These are phyloP conservation scores for Aspergillus olivimuriae DNA, from an alignment of 495 filamentous ascomycete genomes.

Conservation along the genomic window DNA sequence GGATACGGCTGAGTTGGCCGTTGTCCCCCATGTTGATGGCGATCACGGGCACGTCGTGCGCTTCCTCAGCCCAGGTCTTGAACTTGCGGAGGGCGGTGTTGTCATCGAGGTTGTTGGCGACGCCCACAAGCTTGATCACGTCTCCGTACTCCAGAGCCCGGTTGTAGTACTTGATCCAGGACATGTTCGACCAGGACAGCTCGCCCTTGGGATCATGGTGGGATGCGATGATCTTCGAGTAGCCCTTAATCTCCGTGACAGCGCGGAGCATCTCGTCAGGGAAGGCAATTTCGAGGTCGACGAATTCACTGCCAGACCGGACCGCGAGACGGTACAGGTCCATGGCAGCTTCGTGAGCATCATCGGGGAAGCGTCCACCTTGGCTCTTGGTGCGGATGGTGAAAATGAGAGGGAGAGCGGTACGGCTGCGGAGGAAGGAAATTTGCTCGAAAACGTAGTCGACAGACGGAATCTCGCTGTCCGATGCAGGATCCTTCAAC, in stretches of 20 bases:
- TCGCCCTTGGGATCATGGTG: conserved; percentile 81
- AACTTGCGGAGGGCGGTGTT: conserved; percentile 83
- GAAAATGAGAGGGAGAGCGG: conserved; percentile 86
- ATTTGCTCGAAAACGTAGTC: conserved; percentile 81
- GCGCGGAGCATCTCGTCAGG: conserved; percentile 63
- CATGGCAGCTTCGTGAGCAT: conserved; percentile 59
- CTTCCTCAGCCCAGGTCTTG: conserved; percentile 63
- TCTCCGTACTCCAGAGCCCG: conserved; percentile 80
- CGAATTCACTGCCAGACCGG: conserved; percentile 79
- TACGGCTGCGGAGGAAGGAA: conserved; percentile 65
- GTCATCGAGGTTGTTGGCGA: conserved; percentile 69
- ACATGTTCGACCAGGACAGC: conserved; percentile 81
- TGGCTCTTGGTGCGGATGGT: conserved; percentile 82
- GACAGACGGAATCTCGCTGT: conserved; percentile 51
- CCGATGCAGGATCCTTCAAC: conserved; percentile 62
- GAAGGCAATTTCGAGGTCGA: conserved; percentile 89
- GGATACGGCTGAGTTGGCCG: conserved; percentile 82
- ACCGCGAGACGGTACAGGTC: conserved; percentile 72
- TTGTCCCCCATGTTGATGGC: conserved; percentile 91
- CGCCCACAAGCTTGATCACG: conserved; percentile 89
- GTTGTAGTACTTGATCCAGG: conserved; percentile 84
- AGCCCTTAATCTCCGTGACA: conserved; percentile 61
- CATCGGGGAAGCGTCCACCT: conserved; percentile 83
- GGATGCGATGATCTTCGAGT: conserved; percentile 82
- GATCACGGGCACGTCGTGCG: conserved; percentile 76